Conservation (phyloP, 2,329 filamentous ascomycete genomes). For the Stagonosporopsis rhizophila region DNA sequence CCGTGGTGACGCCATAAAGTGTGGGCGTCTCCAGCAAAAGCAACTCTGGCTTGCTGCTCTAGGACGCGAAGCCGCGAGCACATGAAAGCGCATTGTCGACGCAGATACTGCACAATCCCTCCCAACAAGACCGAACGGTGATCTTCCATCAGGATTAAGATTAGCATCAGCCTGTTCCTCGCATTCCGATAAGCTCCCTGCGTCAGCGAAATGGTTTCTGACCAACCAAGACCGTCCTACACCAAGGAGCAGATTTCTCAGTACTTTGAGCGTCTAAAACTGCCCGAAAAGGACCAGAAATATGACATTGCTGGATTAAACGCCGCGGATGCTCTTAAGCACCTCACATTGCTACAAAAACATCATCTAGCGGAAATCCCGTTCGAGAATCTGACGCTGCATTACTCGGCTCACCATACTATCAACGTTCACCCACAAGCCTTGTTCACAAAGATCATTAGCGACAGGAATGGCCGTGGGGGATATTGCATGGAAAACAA, state of each 20-base stretch:
- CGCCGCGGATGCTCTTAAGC: conserved; percentile 34
- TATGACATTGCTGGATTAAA: conserved; percentile 33
- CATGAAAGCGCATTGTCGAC: background rate
- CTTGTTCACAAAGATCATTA: conserved; percentile 63
- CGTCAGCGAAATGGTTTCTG: conserved; percentile 27
- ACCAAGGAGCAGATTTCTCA: conserved; percentile 37
- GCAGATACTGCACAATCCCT: background rate
- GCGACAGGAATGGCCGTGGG: conserved; percentile 57
- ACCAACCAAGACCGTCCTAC: conserved; percentile 30
- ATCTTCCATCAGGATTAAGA: conserved; percentile 20
- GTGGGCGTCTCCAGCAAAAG: conserved; percentile 4
- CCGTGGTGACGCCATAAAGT: conserved; percentile 15
- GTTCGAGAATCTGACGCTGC: conserved; percentile 65
- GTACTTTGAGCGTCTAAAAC: conserved; percentile 47
- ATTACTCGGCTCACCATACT: conserved; percentile 51
- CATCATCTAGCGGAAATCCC: conserved; percentile 58
- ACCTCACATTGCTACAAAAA: conserved; percentile 42
- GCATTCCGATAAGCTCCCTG: conserved; percentile 10
- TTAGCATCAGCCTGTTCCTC: conserved; percentile 7
- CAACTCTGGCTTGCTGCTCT: background rate
- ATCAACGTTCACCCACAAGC: conserved; percentile 59
- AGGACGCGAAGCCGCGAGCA: background rate
- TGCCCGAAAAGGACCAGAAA: conserved; percentile 34
- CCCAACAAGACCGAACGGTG: conserved; percentile 5
- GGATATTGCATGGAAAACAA: conserved; percentile 71